These are phyloP conservation scores for Penicillium sp. DNA, from an alignment of 2,329 filamentous ascomycete genomes.

Conservation along the genomic window DNA sequence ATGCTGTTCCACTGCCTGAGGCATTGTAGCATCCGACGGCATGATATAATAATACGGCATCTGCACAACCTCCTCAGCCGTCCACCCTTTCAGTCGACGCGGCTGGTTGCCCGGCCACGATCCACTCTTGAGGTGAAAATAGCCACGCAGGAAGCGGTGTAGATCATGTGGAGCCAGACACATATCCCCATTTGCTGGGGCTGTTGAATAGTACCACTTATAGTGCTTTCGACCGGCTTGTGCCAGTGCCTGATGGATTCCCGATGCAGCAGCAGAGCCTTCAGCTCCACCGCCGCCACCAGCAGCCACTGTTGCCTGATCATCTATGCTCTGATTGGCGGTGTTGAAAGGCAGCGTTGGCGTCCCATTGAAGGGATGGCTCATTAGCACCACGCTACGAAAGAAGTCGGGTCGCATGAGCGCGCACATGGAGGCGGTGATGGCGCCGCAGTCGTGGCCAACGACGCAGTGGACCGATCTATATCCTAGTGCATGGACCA, in stretches of 20 bases:
- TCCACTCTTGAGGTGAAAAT: slow-evolving; percentile 68
- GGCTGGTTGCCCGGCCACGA: slow-evolving; percentile 59
- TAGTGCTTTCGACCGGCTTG: slow-evolving; percentile 64
- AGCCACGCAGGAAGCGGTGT: slow-evolving; percentile 63
- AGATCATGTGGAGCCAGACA: slow-evolving; percentile 49
- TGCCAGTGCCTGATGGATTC: slow-evolving; percentile 59
- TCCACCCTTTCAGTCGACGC: slow-evolving; percentile 56
- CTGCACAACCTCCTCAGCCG: slow-evolving; percentile 55
- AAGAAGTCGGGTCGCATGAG: slow-evolving; percentile 67
- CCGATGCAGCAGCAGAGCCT: slow-evolving; percentile 26
- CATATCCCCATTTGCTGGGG: slow-evolving; percentile 39
- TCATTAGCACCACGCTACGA: slow-evolving; percentile 61
- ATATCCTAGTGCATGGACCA: slow-evolving; percentile 64
- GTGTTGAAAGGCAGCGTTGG: slow-evolving; percentile 52
- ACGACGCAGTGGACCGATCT: slow-evolving; percentile 58
- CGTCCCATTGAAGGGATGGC: slow-evolving; percentile 62
- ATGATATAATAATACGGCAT: slow-evolving; percentile 71
- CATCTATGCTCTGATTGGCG: slow-evolving; percentile 25
- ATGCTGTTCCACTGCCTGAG: slow-evolving; percentile 54
- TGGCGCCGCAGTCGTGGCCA: slow-evolving; percentile 67
- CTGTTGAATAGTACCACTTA: slow-evolving; percentile 58
- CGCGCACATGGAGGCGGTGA: slow-evolving; percentile 60
- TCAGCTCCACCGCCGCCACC: slow-evolving; percentile 12
- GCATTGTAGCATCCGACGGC: slow-evolving; percentile 59
- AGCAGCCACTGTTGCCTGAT: neutral